Evolutionary conservation across 2,329 filamentous ascomycete genomes (phyloP).

Genomic region (Diplodia intermedia): DNA sequence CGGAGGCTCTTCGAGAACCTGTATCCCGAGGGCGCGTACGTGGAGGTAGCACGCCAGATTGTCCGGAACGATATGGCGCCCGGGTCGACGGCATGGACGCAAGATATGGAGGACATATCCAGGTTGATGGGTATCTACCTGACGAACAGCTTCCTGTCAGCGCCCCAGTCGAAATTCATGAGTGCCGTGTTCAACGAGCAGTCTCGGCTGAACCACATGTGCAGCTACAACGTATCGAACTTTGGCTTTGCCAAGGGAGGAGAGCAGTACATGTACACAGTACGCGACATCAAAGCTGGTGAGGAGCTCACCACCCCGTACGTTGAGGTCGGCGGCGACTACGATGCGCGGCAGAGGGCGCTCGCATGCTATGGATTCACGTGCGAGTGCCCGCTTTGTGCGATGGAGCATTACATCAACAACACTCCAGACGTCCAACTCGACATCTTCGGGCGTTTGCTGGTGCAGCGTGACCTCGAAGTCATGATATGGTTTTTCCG

Average conservation of each 20-base stretch:
- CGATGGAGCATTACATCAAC: background rate
- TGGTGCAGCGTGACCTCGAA: background rate
- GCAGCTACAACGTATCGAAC: background rate
- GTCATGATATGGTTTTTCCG: background rate
- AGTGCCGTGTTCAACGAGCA: background rate
- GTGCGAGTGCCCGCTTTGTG: constrained; percentile 5
- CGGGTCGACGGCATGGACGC: background rate
- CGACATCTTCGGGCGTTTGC: background rate
- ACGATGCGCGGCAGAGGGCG: background rate
- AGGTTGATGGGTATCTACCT: background rate
- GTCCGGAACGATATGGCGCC: background rate
- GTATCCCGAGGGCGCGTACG: background rate
- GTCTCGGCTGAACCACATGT: constrained; percentile 12
- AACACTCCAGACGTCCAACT: background rate
- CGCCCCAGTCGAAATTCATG: background rate
- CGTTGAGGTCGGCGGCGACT: background rate
- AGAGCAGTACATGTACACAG: background rate
- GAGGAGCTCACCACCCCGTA: constrained; percentile 14
- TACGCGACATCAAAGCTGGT: constrained; percentile 1
- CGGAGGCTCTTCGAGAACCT: background rate
- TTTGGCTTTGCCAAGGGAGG: too few relatives aligned
- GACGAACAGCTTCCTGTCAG: background rate
- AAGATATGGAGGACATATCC: background rate
- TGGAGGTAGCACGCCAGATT: background rate
- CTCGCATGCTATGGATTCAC: background rate